These are phyloP conservation scores for Sordaria brevicollis DNA, from an alignment of 495 filamentous ascomycete genomes.

Conservation along the genomic window DNA sequence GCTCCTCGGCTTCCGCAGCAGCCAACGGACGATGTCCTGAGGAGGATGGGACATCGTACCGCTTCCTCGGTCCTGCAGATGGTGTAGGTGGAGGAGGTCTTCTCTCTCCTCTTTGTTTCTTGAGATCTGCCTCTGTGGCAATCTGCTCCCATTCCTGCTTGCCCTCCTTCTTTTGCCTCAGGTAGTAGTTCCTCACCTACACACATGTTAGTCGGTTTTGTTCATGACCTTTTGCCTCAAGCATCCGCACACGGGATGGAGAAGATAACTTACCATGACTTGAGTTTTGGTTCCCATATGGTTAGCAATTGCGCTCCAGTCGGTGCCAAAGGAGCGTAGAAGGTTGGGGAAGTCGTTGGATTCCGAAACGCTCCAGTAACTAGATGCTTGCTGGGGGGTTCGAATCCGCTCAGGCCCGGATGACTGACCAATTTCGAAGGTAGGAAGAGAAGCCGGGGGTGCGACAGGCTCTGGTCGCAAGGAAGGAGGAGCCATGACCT, in stretches of 20 bases:
- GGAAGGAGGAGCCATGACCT: constrained; percentile 39
- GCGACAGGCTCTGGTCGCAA: constrained; percentile 38
- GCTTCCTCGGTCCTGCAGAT: constrained; percentile 37
- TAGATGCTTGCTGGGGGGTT: constrained; percentile 59
- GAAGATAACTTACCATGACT: constrained; percentile 67
- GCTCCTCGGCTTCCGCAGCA: constrained; percentile 45
- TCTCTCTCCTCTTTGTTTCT: constrained; percentile 58
- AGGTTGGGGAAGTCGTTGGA: constrained; percentile 69
- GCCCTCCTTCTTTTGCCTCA: constrained; percentile 55
- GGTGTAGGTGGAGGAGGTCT: constrained; percentile 57
- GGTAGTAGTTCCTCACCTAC: constrained; percentile 89
- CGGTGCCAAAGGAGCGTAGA: constrained; percentile 74
- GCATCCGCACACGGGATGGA: background rate
- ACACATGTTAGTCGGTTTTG: constrained; percentile 16
- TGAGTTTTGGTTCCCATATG: constrained; percentile 88
- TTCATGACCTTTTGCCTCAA: background rate
- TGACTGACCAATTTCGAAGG: constrained; percentile 31
- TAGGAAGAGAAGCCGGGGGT: constrained; percentile 22
- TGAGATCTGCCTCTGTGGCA: constrained; percentile 59
- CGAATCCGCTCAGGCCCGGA: constrained; percentile 33
- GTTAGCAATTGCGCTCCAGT: constrained; percentile 74
- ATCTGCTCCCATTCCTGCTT: constrained; percentile 59
- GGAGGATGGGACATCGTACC: constrained; percentile 42
- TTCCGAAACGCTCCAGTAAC: constrained; percentile 97
- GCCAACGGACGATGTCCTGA: constrained; percentile 44